Evolutionary conservation across 2,329 filamentous ascomycete species (phyloP).

Genomic region (Orbilia brochopaga): DNA sequence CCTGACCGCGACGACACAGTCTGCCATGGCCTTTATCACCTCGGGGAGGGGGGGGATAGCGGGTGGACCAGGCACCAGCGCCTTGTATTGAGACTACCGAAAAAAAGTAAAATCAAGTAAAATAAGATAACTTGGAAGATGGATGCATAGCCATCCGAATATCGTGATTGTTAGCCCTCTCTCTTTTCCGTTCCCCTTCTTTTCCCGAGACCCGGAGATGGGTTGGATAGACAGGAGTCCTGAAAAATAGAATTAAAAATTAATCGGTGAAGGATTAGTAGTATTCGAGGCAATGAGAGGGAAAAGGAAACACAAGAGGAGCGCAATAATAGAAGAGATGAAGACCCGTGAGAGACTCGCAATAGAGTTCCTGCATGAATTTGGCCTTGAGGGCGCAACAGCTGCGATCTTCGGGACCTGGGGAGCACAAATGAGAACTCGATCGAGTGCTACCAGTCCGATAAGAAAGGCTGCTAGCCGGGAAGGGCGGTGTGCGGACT

Average conservation of each 20-base stretch:
- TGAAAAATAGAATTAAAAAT: slow-evolving; percentile 19
- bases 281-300: neutral
- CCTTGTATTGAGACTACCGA: slow-evolving; percentile 35
- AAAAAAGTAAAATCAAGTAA: slow-evolving; percentile 30
- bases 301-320: slow-evolving; percentile 17
- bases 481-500: neutral
- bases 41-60: slow-evolving; percentile 33
- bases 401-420: slow-evolving; percentile 46
- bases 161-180: slow-evolving; percentile 19
- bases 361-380: slow-evolving; percentile 48
- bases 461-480: neutral
- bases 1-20: slow-evolving; percentile 28
- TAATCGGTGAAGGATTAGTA: neutral
- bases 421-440: slow-evolving; percentile 40
- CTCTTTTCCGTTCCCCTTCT: slow-evolving; percentile 14
- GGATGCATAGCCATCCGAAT: neutral
- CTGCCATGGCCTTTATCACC: slow-evolving; percentile 44
- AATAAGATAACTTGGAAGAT: slow-evolving; percentile 1
- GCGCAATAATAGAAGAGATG: slow-evolving; percentile 22
- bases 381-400: slow-evolving; percentile 32
- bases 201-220: slow-evolving; percentile 30
- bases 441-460: slow-evolving; percentile 38
- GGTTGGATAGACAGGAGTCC: slow-evolving; percentile 29
- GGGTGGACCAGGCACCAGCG: slow-evolving; percentile 46
- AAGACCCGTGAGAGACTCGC: slow-evolving; percentile 23